A percentile compares a stretch with the other conserved stretches of the same genome.
Evolutionary conservation across 108 stramenopile genomes (phyloP).

Genomic region (Epithemia pelagica): DNA sequence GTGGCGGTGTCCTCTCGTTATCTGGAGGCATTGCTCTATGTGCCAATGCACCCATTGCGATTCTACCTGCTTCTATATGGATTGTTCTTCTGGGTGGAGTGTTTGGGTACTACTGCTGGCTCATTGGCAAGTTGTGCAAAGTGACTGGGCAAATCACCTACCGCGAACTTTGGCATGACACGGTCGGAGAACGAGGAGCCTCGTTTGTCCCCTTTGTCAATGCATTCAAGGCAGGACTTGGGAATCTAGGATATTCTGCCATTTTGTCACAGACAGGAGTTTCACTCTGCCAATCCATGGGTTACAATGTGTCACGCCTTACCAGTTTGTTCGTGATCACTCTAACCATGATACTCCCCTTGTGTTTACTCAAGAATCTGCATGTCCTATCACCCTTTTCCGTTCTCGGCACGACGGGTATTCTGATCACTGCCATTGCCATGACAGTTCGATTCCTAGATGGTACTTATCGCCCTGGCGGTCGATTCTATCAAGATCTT

Average conservation of each 20-base stretch:
- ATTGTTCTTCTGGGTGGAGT: slow-evolving; percentile 54
- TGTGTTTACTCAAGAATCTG: slow-evolving; percentile 75
- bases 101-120: slow-evolving; percentile 72
- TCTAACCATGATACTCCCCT: slow-evolving; percentile 55
- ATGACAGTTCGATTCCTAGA: slow-evolving; percentile 58
- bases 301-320: slow-evolving; percentile 24
- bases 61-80: slow-evolving; percentile 45
- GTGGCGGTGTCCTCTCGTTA: slow-evolving; percentile 79
- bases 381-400: slow-evolving; percentile 59
- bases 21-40: slow-evolving; percentile 65
- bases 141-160: slow-evolving; percentile 49
- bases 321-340: slow-evolving; percentile 35
- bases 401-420: slow-evolving; percentile 48
- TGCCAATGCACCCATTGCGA: slow-evolving; percentile 32
- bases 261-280: slow-evolving; percentile 76
- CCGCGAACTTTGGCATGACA: slow-evolving; percentile 72
- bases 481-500: slow-evolving; percentile 31
- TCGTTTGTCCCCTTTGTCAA: slow-evolving; percentile 20
- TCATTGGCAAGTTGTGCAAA: slow-evolving; percentile 53
- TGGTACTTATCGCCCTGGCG: slow-evolving; percentile 50
- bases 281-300: slow-evolving; percentile 37
- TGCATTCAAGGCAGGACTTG: slow-evolving; percentile 35
- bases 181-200: slow-evolving; percentile 21
- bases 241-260: slow-evolving; percentile 55
- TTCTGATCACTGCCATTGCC: slow-evolving; percentile 34